These are phyloP conservation scores for Phytopythium sindhum DNA, from an alignment of 352 stramenopile species.

Conservation along the genomic window DNA sequence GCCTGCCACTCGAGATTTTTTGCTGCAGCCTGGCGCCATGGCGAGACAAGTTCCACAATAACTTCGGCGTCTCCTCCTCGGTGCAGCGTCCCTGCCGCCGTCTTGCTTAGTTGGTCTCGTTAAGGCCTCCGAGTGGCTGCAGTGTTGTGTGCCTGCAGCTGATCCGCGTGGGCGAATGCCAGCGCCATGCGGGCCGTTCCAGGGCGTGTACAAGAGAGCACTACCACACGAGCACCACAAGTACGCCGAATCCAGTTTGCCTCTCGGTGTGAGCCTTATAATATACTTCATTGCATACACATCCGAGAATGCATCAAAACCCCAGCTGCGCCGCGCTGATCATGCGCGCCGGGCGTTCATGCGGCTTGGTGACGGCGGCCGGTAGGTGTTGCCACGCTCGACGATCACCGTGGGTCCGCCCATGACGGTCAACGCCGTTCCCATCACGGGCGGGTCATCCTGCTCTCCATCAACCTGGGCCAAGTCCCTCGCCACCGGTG, in stretches of 20 bases:
- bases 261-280: not conserved
- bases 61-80: not conserved
- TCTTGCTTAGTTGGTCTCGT: no score
- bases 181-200: no score
- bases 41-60: not conserved
- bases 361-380: constrained; percentile 27
- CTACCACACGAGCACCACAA: no score
- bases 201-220: no score
- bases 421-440: constrained; percentile 8
- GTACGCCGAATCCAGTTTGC: no score
- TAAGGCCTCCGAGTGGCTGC: no score
- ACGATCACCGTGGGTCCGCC: constrained; percentile 17
- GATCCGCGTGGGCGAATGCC: no score
- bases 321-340: not conserved
- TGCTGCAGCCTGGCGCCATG: not conserved
- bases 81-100: not conserved
- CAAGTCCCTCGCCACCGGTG: not conserved
- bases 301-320: no score
- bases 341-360: constrained; percentile 9
- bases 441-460: constrained; percentile 5
- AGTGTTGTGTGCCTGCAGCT: no score
- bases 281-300: not conserved
- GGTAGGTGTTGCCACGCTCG: constrained; percentile 37
- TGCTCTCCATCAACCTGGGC: not conserved
- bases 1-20: no score